These are phyloP conservation scores for Furcasterigmium furcatum DNA, from an alignment of 2,329 filamentous ascomycete species.

Conservation along the genomic window DNA sequence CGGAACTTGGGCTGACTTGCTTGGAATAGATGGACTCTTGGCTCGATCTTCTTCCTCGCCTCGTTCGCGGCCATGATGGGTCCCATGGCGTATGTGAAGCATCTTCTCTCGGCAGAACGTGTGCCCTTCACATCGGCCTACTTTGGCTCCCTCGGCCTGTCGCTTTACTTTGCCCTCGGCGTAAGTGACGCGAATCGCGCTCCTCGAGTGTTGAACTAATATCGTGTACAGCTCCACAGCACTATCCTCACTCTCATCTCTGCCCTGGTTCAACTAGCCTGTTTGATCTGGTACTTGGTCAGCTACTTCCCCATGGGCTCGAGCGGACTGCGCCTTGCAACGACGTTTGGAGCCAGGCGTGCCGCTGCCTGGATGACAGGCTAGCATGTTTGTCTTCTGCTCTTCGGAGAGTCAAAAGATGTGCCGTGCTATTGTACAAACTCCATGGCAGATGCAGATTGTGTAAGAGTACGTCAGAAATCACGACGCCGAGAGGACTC, in stretches of 20 bases:
- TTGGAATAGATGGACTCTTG: conserved; percentile 80
- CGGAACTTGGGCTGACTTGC: conserved; percentile 22
- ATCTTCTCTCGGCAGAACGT: conserved; percentile 79
- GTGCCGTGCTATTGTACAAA: too few species aligned
- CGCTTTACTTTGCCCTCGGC: conserved; percentile 87
- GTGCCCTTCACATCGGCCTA: conserved; percentile 92
- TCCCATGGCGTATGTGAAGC: conserved; percentile 75
- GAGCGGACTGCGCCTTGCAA: conserved; percentile 80
- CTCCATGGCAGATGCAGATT: too few species aligned
- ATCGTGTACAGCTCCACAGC: conserved; percentile 65
- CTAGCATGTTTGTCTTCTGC: too few species aligned
- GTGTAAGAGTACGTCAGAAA: too few species aligned
- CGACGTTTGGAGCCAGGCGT: conserved; percentile 79
- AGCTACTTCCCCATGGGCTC: conserved; percentile 98
- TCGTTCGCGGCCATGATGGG: conserved; percentile 97
- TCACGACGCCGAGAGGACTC: too few species aligned
- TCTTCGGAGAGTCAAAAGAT: too few species aligned
- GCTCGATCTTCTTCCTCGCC: conserved; percentile 82
- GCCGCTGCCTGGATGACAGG: conserved; percentile 86
- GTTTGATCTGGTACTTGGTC: conserved; percentile 87
- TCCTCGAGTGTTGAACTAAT: conserved; percentile 13
- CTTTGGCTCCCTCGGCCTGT: conserved; percentile 88
- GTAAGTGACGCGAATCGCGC: conserved; percentile 54
- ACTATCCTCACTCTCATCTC: conserved; percentile 83
- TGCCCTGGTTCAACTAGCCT: conserved; percentile 77